Percentiles rank a stretch among this genome's conserved stretches.
phyloP scores from a whole-genome alignment of 140 eudicot species.

The Stevia rebaudiana region DNA sequence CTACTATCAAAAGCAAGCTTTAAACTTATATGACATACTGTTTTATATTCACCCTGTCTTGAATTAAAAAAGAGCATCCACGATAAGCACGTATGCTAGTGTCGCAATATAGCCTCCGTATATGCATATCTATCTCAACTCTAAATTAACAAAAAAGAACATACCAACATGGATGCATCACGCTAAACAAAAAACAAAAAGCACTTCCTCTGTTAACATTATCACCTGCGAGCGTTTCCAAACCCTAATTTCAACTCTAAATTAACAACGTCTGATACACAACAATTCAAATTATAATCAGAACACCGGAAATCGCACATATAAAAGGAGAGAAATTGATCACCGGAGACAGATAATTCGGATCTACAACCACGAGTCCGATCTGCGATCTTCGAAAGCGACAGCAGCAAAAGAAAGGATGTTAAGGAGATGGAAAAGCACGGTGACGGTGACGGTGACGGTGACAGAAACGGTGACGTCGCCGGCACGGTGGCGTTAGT shows the following conservation, averaged over 20 bases:
- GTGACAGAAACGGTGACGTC: background rate
- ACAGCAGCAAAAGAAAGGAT: background rate
- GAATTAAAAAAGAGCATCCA: background rate
- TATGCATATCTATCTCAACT: background rate
- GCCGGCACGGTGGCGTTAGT: background rate
- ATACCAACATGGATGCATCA: background rate
- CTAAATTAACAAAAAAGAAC: too few relatives aligned
- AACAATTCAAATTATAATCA: background rate
- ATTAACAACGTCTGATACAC: background rate
- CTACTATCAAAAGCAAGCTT: background rate
- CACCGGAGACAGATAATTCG: conserved; percentile 1
- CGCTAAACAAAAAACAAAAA: background rate
- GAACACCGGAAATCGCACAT: background rate
- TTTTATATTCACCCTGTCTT: background rate
- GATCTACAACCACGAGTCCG: conserved; percentile 1
- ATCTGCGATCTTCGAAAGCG: conserved; percentile 8
- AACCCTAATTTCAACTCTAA: conserved; percentile 16
- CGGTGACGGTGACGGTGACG: background rate
- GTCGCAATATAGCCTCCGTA: conserved; percentile 6
- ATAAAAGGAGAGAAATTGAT: background rate
- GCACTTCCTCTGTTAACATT: background rate
- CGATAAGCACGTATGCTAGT: conserved; percentile 13
- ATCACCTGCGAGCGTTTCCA: conserved; percentile 16
- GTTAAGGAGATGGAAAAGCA: background rate
- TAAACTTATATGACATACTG: background rate